Evolutionary conservation across 192 early-diverging fungal genomes (phyloP).

Genomic region (Coemansia sp.): DNA sequence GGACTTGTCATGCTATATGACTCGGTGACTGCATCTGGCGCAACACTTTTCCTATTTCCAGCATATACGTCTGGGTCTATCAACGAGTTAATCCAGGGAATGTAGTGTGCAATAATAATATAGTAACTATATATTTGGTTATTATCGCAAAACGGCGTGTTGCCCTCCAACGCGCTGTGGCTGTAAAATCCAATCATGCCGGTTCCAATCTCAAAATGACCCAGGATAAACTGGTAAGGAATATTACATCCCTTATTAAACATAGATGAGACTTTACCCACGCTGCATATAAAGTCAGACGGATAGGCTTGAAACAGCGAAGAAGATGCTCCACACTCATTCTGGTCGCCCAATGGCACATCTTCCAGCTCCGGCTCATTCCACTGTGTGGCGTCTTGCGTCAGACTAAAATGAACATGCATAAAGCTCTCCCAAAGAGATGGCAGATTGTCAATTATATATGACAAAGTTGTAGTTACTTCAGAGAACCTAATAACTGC

Average conservation of each 20-base stretch:
- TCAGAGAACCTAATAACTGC: slow-evolving; percentile 2
- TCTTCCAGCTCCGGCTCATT: background rate
- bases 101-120: slow-evolving; percentile 26
- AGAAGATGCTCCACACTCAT: background rate
- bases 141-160: slow-evolving; percentile 6
- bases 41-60: background rate
- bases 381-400: slow-evolving; percentile 1
- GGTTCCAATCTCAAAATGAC: background rate
- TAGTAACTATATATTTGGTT: slow-evolving; percentile 17
- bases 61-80: background rate
- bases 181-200: slow-evolving; percentile 23
- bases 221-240: slow-evolving; percentile 18
- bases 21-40: too few species aligned
- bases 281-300: slow-evolving; percentile 22
- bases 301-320: slow-evolving; percentile 7
- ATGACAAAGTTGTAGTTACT: too few species aligned
- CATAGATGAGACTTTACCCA: background rate
- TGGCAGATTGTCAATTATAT: slow-evolving; percentile 8
- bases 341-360: background rate
- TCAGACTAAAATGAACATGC: slow-evolving; percentile 11
- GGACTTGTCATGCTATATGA: background rate
- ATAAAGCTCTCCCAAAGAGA: slow-evolving; percentile 1
- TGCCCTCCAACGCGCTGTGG: slow-evolving; percentile 10
- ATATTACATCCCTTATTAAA: slow-evolving; percentile 7
- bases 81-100: slow-evolving; percentile 12